Conservation (phyloP, 164 flowering plant species). For the Dillenia suffruticosa region DNA sequence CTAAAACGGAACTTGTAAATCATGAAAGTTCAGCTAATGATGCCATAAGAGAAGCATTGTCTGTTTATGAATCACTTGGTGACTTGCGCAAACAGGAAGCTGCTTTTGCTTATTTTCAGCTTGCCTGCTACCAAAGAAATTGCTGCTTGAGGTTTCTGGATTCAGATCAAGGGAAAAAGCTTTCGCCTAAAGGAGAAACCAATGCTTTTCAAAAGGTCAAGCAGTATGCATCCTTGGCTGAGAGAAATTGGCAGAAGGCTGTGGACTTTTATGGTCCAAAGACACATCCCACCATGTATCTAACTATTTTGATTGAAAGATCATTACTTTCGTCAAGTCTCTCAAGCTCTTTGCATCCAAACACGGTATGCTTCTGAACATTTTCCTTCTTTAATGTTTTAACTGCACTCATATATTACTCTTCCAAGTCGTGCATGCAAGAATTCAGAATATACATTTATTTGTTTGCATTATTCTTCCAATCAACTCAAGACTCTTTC, state of each 20-base stretch:
- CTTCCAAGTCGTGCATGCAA: no score
- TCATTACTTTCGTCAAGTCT: constrained; percentile 53
- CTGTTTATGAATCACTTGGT: constrained; percentile 80
- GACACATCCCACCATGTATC: constrained; percentile 70
- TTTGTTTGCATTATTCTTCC: no score
- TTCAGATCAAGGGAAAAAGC: constrained; percentile 27
- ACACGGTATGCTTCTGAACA: constrained; percentile 38
- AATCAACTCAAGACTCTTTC: no score
- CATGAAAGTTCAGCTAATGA: constrained; percentile 87
- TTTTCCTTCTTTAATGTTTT: not conserved
- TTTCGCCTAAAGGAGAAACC: constrained; percentile 38
- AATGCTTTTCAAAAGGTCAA: constrained; percentile 52
- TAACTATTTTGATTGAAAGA: constrained; percentile 71
- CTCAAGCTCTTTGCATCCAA: constrained; percentile 48
- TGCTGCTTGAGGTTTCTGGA: constrained; percentile 71
- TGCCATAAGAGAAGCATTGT: constrained; percentile 87
- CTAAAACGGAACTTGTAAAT: constrained; percentile 40
- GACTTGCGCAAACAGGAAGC: constrained; percentile 85
- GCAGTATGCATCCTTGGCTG: constrained; percentile 83
- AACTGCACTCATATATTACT: not conserved
- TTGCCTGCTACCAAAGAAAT: constrained; percentile 83
- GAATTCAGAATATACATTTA: no score
- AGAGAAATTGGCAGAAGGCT: constrained; percentile 90
- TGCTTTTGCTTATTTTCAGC: constrained; percentile 91
- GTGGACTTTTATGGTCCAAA: constrained; percentile 75